Conservation (phyloP, 2,329 filamentous ascomycete species). For the Neodidymelliopsis sp. region DNA sequence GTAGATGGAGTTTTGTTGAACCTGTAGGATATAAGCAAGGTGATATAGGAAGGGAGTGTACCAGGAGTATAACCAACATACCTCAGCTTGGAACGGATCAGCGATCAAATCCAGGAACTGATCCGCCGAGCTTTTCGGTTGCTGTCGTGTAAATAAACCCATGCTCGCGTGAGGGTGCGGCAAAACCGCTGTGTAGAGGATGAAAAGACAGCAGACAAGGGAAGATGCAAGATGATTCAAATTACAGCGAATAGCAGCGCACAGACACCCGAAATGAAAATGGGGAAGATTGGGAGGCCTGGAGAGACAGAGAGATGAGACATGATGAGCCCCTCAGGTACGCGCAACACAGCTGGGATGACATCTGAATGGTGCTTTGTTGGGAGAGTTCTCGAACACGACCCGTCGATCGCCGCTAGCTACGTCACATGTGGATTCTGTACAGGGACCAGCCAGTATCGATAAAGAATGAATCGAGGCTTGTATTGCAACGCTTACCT, state of each 20-base stretch:
- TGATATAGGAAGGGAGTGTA: neutral
- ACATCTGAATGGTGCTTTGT: constrained; percentile 20
- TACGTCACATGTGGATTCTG: constrained; percentile 20
- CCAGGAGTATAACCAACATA: constrained; percentile 14
- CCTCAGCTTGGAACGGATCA: constrained; percentile 49
- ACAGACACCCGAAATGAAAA: neutral
- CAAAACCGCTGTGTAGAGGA: constrained; percentile 6
- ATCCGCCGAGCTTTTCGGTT: constrained; percentile 33
- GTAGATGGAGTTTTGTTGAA: constrained; percentile 71
- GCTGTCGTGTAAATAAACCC: constrained; percentile 21
- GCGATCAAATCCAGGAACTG: constrained; percentile 51
- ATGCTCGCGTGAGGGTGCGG: constrained; percentile 20
- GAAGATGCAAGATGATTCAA: neutral
- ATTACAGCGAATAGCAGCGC: neutral
- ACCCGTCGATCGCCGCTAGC: constrained; percentile 20
- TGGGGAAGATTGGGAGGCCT: constrained; percentile 3
- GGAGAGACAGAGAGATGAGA: constrained; percentile 2
- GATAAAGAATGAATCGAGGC: constrained; percentile 2
- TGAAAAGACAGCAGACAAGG: constrained; percentile 10
- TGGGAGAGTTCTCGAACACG: constrained; percentile 19
- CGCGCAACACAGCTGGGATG: constrained; percentile 18
- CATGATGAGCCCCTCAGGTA: constrained; percentile 11
- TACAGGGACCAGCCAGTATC: constrained; percentile 4
- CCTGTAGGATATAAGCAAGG: constrained; percentile 48
- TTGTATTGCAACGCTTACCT: constrained; percentile 9